phyloP scores from a whole-genome alignment of 2,329 filamentous ascomycete genomes.

The Arachnomyces sp. region DNA sequence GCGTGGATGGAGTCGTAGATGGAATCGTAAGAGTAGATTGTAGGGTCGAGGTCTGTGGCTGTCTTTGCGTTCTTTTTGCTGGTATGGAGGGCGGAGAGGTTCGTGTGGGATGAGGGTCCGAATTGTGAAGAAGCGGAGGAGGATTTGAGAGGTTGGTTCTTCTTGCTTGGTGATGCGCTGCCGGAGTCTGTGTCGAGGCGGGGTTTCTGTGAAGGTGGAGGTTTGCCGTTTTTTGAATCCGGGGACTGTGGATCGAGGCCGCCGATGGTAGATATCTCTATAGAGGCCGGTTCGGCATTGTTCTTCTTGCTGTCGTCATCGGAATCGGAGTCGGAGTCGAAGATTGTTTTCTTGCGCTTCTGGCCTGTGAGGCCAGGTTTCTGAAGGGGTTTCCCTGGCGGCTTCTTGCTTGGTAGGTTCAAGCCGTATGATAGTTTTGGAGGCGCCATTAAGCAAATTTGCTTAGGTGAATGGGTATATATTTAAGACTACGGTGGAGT shows the following conservation, averaged over 20 bases:
- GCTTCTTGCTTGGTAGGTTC: slow-evolving; percentile 33
- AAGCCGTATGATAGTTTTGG: slow-evolving; percentile 36
- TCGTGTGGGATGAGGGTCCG: slow-evolving; percentile 29
- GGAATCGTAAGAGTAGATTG: slow-evolving; percentile 44
- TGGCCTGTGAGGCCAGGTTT: slow-evolving; percentile 27
- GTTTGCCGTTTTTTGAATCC: slow-evolving; percentile 6
- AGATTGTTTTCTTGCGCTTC: slow-evolving; percentile 43
- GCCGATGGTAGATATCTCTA: slow-evolving; percentile 34
- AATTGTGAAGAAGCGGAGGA: slow-evolving; percentile 1
- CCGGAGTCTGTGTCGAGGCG: background rate
- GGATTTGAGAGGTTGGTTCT: slow-evolving; percentile 3
- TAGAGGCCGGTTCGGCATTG: slow-evolving; percentile 13
- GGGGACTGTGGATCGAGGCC: slow-evolving; percentile 22
- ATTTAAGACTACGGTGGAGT: background rate
- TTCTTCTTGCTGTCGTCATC: slow-evolving; percentile 16
- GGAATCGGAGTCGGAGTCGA: slow-evolving; percentile 37
- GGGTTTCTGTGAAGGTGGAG: slow-evolving; percentile 1
- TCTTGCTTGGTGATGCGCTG: slow-evolving; percentile 8
- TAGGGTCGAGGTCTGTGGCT: slow-evolving; percentile 38
- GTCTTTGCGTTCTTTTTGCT: slow-evolving; percentile 38
- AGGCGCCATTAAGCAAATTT: slow-evolving; percentile 17
- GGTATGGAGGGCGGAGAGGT: slow-evolving; percentile 40
- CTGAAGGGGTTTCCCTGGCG: slow-evolving; percentile 11
- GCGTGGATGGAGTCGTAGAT: slow-evolving; percentile 43
- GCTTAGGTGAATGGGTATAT: background rate